Evolutionary conservation across 2,329 filamentous ascomycete genomes (phyloP), one percentile per base, ranked within the genome.

Genomic region (Xylariaceae sp.): DNA sequence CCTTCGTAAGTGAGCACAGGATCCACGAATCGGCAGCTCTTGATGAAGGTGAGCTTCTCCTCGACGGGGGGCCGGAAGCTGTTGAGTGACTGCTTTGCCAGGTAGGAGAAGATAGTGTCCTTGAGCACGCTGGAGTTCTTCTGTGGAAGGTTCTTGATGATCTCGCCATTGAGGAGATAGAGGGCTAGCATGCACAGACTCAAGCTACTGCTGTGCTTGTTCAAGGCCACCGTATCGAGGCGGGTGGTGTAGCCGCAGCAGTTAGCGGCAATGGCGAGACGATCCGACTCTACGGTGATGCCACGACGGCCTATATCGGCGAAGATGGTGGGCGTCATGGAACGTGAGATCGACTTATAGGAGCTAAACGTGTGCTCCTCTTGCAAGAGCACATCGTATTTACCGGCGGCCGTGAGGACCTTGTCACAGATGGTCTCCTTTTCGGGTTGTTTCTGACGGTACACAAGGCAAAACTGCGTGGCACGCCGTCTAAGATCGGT

Each of bases 81-180:
- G 44, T 48, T 52, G 5, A 71, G 66, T 0, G 67, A 69, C 53
- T 71, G 69, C 42, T 67, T 67, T 18, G 63, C 58, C 5, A 71
- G 44, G 48, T 67, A 71, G 45, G 66, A 60, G 50, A 65, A 64
- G 51, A 70, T 56, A 54, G 56, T 63, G 50, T 70, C 64, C 39
- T 62, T 59, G 10, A 68, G 64, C 11, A 64, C 63, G 11, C 67
- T 66, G 10, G 53, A 58, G 49, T 18, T 34, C 18, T 52, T 58
- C 7, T 59, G 47, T 7, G 65, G 67, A 30, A 68, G 48, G 51
- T 71, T 71, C 39, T 70, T 67, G 48, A 71, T 62, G 47, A 71
- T 67, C 63, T 71, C 69, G 56, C 69, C 69, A 52, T 71, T 71
- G 11, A 71, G 56, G 4, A 71, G 63, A 51, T 66, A 71, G 3